Base-by-base conservation (phyloP, 2,329 filamentous ascomycete species). In the Bipolaris sorokiniana region DNA sequence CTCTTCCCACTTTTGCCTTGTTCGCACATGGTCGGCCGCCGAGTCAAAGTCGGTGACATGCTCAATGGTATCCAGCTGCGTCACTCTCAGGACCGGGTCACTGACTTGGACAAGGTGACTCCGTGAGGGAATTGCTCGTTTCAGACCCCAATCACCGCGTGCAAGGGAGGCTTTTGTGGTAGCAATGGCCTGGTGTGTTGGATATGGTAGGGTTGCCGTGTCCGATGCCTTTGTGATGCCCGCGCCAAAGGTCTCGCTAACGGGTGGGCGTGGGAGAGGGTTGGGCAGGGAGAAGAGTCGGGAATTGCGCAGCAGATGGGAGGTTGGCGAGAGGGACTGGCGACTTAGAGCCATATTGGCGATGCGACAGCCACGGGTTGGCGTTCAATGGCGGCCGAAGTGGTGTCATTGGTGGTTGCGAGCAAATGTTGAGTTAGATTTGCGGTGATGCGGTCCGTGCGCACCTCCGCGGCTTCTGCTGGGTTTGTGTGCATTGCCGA, bases 121-220 rank as follows among this genome's bases (percentile, higher is more conserved):
- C 74, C 89, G 89, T 7, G 89, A 79, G 1, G 94, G 94, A 5
- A 98, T 81, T 1, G 92, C 83, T 53, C 94, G 84, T 80, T 98
- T 98, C 68, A 97, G 81, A 13, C 94, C 94, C 93, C 94, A 98
- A 72, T 98, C 94, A 34, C 94, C 94, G 70, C 86, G 86, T 38
- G 83, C 80, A 22, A 91, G 84, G 7, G 92, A 93, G 16, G 87
- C 83, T 42, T 84, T 80, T 5, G 92, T 89, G 0, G 92, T 93
- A 13, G 89, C 88, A 72, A 98, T 90, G 60, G 92, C 86, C 73
- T 95, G 90, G 74, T 90, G 85, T 50, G 88, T 92, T n/a, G 94
- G 94, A 77, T 89, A 90, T 28, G 86, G 84, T 58, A 86, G 83
- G 13, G 94, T 98, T 41, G 90, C 87, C 20, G 86, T 88, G 51